Conservation (phyloP, 164 flowering plant genomes). For the Cinnamomum micranthum region DNA sequence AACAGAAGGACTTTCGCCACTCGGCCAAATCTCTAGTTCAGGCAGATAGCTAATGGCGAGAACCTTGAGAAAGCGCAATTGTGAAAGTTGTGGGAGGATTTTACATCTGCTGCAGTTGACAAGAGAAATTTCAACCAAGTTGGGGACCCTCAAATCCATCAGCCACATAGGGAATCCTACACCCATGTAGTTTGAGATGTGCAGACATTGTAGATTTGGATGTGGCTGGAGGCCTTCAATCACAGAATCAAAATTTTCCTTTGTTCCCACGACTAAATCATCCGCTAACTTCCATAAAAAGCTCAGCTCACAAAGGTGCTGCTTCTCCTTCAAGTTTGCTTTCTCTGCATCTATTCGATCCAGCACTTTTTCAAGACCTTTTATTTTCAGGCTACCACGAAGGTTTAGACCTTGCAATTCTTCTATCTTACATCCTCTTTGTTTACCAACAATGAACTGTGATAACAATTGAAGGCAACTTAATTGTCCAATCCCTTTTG, state of each 20-base stretch:
- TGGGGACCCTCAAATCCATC: conserved; percentile 1
- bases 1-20: conserved; percentile 4
- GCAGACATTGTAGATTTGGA: conserved; percentile 13
- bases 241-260: neutral
- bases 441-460: conserved; percentile 12
- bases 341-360: neutral
- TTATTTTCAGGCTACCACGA: neutral
- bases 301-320: neutral
- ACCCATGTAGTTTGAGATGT: conserved; percentile 17
- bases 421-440: neutral
- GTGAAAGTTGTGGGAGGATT: conserved; percentile 17
- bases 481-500: conserved; percentile 2
- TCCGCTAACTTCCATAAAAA: neutral
- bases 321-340: conserved; percentile 5
- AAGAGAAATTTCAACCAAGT: conserved; percentile 10
- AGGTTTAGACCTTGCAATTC: conserved; percentile 6
- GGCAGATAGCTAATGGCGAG: conserved; percentile 9
- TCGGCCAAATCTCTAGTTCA: conserved; percentile 12
- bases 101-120: conserved; percentile 18
- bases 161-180: conserved; percentile 22
- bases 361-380: conserved; percentile 3
- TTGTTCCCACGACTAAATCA: neutral
- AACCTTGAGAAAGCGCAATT: conserved; percentile 19
- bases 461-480: conserved; percentile 17
- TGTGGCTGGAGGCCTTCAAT: conserved; percentile 24